phyloP scores from a whole-genome alignment of 116 monocot species.

The Iris pallida region DNA sequence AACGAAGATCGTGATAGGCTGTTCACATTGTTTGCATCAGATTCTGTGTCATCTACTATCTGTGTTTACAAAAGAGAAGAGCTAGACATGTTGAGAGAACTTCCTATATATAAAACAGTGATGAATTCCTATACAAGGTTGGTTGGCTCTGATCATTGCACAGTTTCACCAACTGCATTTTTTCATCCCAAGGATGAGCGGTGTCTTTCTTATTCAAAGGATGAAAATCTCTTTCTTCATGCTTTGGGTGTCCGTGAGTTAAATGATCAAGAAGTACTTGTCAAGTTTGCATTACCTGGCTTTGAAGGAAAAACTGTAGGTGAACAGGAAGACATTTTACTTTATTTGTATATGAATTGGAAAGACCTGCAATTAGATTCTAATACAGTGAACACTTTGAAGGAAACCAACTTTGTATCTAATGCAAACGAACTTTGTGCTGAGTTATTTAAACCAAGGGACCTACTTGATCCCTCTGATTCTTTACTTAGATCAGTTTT shows the following conservation, averaged over 20 bases:
- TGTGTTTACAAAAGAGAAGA: constrained; percentile 76
- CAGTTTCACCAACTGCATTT: constrained; percentile 71
- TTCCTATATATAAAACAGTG: constrained; percentile 93
- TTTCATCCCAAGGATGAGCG: constrained; percentile 65
- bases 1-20: constrained; percentile 69
- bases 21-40: constrained; percentile 60
- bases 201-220: constrained; percentile 51
- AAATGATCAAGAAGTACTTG: constrained; percentile 68
- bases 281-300: constrained; percentile 85
- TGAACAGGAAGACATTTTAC: constrained; percentile 78
- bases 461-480: constrained; percentile 90
- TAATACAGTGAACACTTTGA: constrained; percentile 47
- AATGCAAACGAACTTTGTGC: constrained; percentile 63
- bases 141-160: constrained; percentile 44
- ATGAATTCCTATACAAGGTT: constrained; percentile 57
- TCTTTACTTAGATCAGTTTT: constrained; percentile 78
- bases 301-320: constrained; percentile 64
- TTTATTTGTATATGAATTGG: constrained; percentile 81
- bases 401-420: constrained; percentile 66
- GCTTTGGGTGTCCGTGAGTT: constrained; percentile 70
- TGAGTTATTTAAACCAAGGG: constrained; percentile 72
- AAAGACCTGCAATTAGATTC: constrained; percentile 67
- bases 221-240: constrained; percentile 45
- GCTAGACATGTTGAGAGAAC: constrained; percentile 61
- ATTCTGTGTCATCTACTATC: constrained; percentile 41